Evolutionary conservation across 2,329 filamentous ascomycete species (phyloP), one percentile per base, ranked within the genome.

Genomic region (Beauveria pseudobassiana): DNA sequence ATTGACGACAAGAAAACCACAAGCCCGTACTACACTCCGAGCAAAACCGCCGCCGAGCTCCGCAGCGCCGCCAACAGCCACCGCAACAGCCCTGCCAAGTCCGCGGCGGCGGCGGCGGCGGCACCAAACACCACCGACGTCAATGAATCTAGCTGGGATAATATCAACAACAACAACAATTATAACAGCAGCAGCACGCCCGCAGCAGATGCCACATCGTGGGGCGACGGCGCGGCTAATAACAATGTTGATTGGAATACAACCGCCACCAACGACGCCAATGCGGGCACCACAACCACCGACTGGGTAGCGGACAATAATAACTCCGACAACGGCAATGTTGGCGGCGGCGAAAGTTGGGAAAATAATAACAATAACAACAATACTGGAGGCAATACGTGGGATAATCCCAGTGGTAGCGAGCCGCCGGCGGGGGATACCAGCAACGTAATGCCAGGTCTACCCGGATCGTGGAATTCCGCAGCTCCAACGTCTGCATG

Each of bases 361-460:
- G 58, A 16, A n/a, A 46, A 22, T 12, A 63, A 62, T 18, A 46
- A 16, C 18, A 34, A 26, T 20, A 56, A 45, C 4, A 46, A 20
- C n/a, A 58, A 38, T 40, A 40, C n/a, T 5, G 51, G 54, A 55
- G 61, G 58, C 4, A 24, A 18, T 34, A n/a, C 52, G 9, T 54
- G 52, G 52, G 26, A 50, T 12, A 18, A 12, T 20, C 12, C 22
- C 22, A 16, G 28, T 5, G 40, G 34, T 22, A 46, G 18, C 42
- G 59, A 49, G 28, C 43, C 46, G 20, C 51, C 16, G 43, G 34
- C 18, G 59, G 46, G 43, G n/a, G 48, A 43, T 42, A 34, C 42
- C 40, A 64, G 22, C 62, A 73, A 71, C 34, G 66, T 71, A 34
- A 73, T 74, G 71, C 74, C 74, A 14, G 73, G 38, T 65, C 67